Conservation (phyloP, 768 basidiomycete genomes). For the Boletus rubroflammeus region DNA sequence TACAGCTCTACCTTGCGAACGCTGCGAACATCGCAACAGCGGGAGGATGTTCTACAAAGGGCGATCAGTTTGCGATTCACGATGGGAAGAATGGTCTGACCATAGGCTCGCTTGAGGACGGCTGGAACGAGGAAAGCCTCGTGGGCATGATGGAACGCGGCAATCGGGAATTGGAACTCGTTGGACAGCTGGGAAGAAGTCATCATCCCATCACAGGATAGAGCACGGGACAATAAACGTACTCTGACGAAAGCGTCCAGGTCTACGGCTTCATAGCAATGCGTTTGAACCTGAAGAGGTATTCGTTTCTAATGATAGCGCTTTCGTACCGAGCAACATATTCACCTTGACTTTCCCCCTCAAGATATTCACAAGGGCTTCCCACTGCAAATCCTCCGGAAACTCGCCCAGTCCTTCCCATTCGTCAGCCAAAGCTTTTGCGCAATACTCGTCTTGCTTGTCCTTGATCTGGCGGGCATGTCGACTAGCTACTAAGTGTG, state of each 20-base stretch:
- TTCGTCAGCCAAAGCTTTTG: slow-evolving; percentile 41
- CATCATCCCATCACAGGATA: not conserved
- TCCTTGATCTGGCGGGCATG: slow-evolving; percentile 60
- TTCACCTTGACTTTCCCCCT: slow-evolving; percentile 71
- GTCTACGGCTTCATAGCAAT: slow-evolving; percentile 65
- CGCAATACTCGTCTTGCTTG: slow-evolving; percentile 68
- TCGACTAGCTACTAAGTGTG: not conserved
- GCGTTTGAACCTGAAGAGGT: slow-evolving; percentile 39
- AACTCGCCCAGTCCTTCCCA: slow-evolving; percentile 50
- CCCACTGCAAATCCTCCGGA: slow-evolving; percentile 69
- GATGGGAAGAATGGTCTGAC: slow-evolving; percentile 20
- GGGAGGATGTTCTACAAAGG: slow-evolving; percentile 45
- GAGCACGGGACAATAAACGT: slow-evolving; percentile 16
- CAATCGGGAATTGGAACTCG: slow-evolving; percentile 75
- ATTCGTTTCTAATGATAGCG: not conserved
- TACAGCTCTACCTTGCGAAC: slow-evolving; percentile 35
- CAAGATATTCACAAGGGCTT: slow-evolving; percentile 64
- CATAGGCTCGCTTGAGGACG: slow-evolving; percentile 67
- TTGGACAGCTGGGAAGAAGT: slow-evolving; percentile 53
- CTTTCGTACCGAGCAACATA: not conserved
- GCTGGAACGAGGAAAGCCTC: slow-evolving; percentile 81
- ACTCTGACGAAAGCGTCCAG: slow-evolving; percentile 65
- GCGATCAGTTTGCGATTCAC: not conserved
- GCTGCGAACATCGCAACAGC: slow-evolving; percentile 72
- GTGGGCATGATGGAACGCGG: slow-evolving; percentile 76